Percentiles rank a stretch among this genome's conserved stretches.
These are phyloP conservation scores for Podaxis carcinomalis DNA, from an alignment of 768 basidiomycete species.

Conservation along the genomic window DNA sequence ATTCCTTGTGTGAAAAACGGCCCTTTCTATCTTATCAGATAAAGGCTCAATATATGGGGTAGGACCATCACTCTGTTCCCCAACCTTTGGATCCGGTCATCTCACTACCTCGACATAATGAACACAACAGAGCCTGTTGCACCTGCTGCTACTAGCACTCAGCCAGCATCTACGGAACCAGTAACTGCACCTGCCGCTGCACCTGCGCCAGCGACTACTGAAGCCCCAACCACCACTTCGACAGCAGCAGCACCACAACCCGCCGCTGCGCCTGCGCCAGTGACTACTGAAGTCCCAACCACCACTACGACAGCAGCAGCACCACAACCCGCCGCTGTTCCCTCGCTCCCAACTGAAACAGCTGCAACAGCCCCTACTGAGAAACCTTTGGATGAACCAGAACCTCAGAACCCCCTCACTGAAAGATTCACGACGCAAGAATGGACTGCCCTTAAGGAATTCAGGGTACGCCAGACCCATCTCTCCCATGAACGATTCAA, in stretches of 20 bases:
- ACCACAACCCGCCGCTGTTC: constrained; percentile 15
- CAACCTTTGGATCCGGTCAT: neutral
- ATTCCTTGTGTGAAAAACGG: constrained; percentile 2
- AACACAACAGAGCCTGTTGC: neutral
- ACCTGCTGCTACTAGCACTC: neutral
- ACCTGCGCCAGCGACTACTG: constrained; percentile 13
- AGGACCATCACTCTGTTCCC: neutral
- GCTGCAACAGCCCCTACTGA: constrained; percentile 11
- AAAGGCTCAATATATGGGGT: neutral
- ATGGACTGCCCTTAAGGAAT: constrained; percentile 64
- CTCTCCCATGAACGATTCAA: neutral
- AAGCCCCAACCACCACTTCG: constrained; percentile 13
- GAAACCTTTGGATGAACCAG: constrained; percentile 26
- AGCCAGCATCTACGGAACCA: neutral
- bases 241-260: constrained; percentile 16
- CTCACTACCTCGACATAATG: neutral
- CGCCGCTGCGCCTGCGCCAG: constrained; percentile 10
- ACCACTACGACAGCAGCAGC: constrained; percentile 15
- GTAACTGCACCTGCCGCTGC: neutral
- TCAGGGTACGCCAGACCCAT: constrained; percentile 45
- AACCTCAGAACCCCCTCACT: constrained; percentile 70
- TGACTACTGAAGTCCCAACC: constrained; percentile 11
- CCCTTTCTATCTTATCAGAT: constrained; percentile 23
- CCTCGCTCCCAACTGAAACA: constrained; percentile 12
- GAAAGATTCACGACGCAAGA: constrained; percentile 66